phyloP scores from a whole-genome alignment of 331 rosid genomes.

The Saraca asoca region DNA sequence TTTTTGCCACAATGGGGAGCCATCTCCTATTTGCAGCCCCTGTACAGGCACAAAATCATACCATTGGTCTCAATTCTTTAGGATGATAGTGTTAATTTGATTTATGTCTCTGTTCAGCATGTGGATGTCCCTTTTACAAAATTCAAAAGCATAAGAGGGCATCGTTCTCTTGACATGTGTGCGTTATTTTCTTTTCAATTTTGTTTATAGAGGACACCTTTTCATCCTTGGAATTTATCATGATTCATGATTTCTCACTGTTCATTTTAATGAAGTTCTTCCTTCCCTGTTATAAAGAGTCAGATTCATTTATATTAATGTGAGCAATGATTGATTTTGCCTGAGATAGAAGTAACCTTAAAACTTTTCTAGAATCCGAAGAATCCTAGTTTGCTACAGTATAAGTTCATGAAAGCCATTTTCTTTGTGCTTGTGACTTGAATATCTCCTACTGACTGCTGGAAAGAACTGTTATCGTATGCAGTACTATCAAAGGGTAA shows the following conservation, averaged over 20 bases:
- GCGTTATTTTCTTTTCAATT: conserved; percentile 14
- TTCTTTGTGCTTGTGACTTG: conserved; percentile 10
- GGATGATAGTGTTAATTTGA: conserved; percentile 6
- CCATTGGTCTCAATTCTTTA: background rate
- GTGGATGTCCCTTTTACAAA: conserved; percentile 21
- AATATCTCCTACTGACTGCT: background rate
- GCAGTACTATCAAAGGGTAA: conserved; percentile 4
- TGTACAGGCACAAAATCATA: no score
- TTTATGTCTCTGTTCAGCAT: conserved; percentile 7
- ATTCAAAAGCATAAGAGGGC: conserved; percentile 21
- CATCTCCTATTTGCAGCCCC: no score
- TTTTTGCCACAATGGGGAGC: no score
- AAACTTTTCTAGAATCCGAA: conserved; percentile 9
- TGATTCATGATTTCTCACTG: conserved; percentile 1
- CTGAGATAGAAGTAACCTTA: background rate
- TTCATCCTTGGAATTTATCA: background rate
- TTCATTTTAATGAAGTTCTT: conserved; percentile 19
- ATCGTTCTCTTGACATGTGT: conserved; percentile 3
- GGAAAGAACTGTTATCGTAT: conserved; percentile 14
- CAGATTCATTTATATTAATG: conserved; percentile 8
- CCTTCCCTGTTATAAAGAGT: background rate
- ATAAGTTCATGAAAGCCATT: conserved; percentile 8
- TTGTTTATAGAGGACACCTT: background rate
- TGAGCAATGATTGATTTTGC: background rate
- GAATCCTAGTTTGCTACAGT: conserved; percentile 8